phyloP scores from a whole-genome alignment of 768 basidiomycete genomes.

The Suillus subluteus region DNA sequence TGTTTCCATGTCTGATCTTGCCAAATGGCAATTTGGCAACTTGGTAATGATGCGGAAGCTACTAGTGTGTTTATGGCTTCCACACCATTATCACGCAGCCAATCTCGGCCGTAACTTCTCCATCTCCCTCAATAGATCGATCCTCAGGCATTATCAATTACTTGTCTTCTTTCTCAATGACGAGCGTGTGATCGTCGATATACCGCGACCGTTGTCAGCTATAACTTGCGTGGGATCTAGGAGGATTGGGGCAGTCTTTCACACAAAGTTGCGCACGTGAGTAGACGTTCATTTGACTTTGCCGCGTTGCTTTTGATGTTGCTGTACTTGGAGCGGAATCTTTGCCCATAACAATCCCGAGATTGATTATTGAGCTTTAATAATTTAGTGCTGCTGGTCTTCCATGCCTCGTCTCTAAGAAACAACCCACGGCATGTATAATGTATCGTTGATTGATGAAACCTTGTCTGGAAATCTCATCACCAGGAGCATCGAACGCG shows the following conservation, averaged over 20 bases:
- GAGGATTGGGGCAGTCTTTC: neutral
- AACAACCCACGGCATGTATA: neutral
- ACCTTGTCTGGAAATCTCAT: constrained; percentile 20
- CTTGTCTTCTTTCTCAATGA: neutral
- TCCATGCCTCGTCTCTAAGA: constrained; percentile 22
- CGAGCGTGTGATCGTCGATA: neutral
- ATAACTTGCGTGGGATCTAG: neutral
- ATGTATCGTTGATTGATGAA: neutral
- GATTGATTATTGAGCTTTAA: constrained; percentile 22
- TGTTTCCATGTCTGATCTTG: neutral
- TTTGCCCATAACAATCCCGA: constrained; percentile 23
- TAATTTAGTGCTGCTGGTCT: constrained; percentile 14
- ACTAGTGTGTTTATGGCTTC: neutral
- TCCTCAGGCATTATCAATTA: neutral
- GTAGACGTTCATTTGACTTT: neutral
- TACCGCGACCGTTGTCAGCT: neutral
- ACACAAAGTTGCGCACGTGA: neutral
- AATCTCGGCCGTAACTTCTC: neutral
- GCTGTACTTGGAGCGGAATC: constrained; percentile 31
- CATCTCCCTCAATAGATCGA: neutral
- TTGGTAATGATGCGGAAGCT: neutral
- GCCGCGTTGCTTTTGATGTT: constrained; percentile 16
- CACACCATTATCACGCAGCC: neutral
- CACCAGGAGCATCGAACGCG: constrained; percentile 21
- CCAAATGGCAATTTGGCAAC: neutral